Conservation (phyloP, 768 basidiomycete genomes). For the Mrakia frigida region DNA sequence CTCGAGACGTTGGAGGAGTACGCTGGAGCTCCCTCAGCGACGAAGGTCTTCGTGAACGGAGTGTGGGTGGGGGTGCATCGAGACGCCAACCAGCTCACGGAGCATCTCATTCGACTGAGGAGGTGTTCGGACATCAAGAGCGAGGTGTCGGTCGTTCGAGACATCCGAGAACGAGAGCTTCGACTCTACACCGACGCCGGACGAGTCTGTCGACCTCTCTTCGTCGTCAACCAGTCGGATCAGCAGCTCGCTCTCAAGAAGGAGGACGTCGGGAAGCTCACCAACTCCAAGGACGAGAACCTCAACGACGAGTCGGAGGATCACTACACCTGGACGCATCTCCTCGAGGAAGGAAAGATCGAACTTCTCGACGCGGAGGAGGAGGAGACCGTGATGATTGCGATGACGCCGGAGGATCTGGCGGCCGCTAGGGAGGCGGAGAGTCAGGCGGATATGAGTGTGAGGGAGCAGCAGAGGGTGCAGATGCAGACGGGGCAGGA, state of each 20-base stretch:
- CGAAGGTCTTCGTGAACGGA: slow-evolving; percentile 98
- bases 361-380: slow-evolving; percentile 97
- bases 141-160: slow-evolving; percentile 94
- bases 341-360: slow-evolving; percentile 81
- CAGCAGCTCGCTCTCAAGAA: slow-evolving; percentile 78
- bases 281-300: slow-evolving; percentile 52
- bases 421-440: slow-evolving; percentile 68
- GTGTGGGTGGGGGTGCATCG: slow-evolving; percentile 99
- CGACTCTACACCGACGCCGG: slow-evolving; percentile 95
- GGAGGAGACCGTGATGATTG: slow-evolving; percentile 99
- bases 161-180: slow-evolving; percentile 91
- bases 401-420: slow-evolving; percentile 94
- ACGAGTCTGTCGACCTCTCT: slow-evolving; percentile 91
- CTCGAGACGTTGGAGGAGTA: slow-evolving; percentile 92
- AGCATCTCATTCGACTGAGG: slow-evolving; percentile 85
- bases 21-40: slow-evolving; percentile 60
- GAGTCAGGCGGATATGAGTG: slow-evolving; percentile 35
- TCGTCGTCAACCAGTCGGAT: slow-evolving; percentile 77
- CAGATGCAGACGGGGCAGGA: slow-evolving; percentile 46
- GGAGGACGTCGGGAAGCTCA: slow-evolving; percentile 70
- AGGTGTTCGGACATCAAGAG: slow-evolving; percentile 91
- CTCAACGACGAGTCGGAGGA: slow-evolving; percentile 41
- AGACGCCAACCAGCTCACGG: slow-evolving; percentile 84
- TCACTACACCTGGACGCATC: slow-evolving; percentile 70
- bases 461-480: slow-evolving; percentile 39